phyloP scores from a whole-genome alignment of 208 protist genomes.

The Leishmania gerbilli region DNA sequence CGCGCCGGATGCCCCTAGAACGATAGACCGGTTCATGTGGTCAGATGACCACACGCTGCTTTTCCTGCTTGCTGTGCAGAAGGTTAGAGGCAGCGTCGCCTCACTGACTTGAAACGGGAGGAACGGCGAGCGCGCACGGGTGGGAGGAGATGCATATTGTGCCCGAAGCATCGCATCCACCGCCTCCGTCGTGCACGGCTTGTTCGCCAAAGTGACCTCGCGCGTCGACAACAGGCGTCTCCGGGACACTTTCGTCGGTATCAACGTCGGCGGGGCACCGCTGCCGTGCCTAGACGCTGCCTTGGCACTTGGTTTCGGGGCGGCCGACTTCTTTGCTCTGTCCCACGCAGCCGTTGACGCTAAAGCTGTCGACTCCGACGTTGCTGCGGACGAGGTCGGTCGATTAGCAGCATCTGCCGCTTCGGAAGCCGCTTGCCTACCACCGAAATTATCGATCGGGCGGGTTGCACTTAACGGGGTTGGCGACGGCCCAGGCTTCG shows the following conservation, averaged over 20 bases:
- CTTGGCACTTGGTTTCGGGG: background rate
- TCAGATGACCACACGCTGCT: conserved; percentile 25
- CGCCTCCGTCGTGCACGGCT: background rate
- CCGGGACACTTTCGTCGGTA: background rate
- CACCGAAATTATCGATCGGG: background rate
- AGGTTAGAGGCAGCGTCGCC: background rate
- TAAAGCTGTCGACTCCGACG: background rate
- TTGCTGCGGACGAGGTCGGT: background rate
- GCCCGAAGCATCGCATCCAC: background rate
- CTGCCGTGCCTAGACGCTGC: background rate
- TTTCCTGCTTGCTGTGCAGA: conserved; percentile 6
- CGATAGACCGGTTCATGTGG: conserved; percentile 9
- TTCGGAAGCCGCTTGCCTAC: background rate
- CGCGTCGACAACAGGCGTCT: background rate
- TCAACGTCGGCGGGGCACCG: conserved; percentile 1
- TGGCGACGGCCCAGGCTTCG: background rate
- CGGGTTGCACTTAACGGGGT: background rate
- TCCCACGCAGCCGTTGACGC: background rate
- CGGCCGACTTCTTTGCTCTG: background rate
- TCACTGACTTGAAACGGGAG: background rate
- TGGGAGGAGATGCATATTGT: background rate
- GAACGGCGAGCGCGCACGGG: background rate
- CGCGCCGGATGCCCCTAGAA: conserved; percentile 13
- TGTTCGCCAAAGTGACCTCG: background rate
- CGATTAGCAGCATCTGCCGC: background rate